phyloP scores from a whole-genome alignment of 1,284 basidiomycete genomes.

The Malassezia psittaci region DNA sequence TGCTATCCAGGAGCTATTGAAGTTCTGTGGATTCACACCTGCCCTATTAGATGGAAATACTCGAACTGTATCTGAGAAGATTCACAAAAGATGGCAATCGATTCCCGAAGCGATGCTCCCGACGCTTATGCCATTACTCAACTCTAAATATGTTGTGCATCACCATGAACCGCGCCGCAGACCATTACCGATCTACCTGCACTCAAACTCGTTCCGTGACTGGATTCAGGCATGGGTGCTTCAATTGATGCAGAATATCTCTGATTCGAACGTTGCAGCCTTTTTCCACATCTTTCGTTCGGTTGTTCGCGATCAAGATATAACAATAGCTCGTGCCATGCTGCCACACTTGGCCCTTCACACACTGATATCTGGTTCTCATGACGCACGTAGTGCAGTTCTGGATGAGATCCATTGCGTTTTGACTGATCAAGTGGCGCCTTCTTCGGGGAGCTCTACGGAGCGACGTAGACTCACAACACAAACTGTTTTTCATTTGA shows the following conservation, averaged over 20 bases:
- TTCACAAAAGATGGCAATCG: constrained; percentile 60
- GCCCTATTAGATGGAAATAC: constrained; percentile 54
- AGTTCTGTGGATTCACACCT: constrained; percentile 74
- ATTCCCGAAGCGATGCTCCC: constrained; percentile 77
- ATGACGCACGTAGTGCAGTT: constrained; percentile 56
- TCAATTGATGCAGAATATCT: constrained; percentile 60
- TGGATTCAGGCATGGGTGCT: constrained; percentile 88
- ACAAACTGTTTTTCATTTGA: constrained; percentile 80
- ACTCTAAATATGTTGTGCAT: constrained; percentile 38
- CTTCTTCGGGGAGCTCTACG: constrained; percentile 22
- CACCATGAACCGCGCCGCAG: constrained; percentile 21
- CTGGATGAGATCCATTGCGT: constrained; percentile 69
- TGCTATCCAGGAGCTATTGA: constrained; percentile 82
- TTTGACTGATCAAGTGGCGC: constrained; percentile 68
- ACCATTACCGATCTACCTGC: constrained; percentile 56
- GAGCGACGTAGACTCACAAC: constrained; percentile 49
- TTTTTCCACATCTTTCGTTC: constrained; percentile 67
- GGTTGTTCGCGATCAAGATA: constrained; percentile 75
- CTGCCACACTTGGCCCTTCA: constrained; percentile 86
- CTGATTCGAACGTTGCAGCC: constrained; percentile 2
- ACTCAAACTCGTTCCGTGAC: constrained; percentile 73
- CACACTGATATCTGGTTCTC: constrained; percentile 67
- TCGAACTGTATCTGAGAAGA: constrained; percentile 54
- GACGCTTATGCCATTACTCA: constrained; percentile 67
- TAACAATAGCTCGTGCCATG: constrained; percentile 76